Conservation (phyloP, 2,329 filamentous ascomycete species). For the Cercospora nicotianae region DNA sequence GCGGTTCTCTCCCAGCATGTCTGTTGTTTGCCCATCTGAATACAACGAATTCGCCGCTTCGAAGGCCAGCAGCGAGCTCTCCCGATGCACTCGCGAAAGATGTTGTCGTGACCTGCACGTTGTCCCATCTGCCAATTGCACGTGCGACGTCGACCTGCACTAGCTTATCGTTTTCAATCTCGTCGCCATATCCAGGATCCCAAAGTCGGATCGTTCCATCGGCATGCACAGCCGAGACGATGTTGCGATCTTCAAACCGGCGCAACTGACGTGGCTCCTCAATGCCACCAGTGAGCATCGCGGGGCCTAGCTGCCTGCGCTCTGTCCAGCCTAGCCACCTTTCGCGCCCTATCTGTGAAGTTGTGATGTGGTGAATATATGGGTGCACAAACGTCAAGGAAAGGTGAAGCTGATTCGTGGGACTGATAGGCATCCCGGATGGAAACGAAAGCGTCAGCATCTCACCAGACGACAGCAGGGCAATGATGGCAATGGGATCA, state of each 20-base stretch:
- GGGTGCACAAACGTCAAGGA: constrained; percentile 88
- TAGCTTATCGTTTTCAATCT: constrained; percentile 80
- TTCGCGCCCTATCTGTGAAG: constrained; percentile 73
- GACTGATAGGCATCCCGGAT: constrained; percentile 83
- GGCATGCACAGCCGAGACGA: constrained; percentile 83
- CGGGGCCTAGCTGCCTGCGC: constrained; percentile 73
- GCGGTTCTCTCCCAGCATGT: constrained; percentile 63
- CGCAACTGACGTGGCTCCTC: constrained; percentile 69
- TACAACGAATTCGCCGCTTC: constrained; percentile 78
- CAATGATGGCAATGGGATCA: constrained; percentile 83
- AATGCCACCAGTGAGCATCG: constrained; percentile 75
- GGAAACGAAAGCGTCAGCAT: constrained; percentile 89
- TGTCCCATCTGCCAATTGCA: constrained; percentile 74
- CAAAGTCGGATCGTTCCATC: constrained; percentile 90
- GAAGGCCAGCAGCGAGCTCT: constrained; percentile 80
- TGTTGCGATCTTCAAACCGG: constrained; percentile 77
- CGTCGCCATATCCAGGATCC: constrained; percentile 88
- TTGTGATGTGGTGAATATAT: constrained; percentile 71
- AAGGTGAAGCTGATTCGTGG: constrained; percentile 88
- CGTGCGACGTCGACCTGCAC: constrained; percentile 85
- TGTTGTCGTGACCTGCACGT: constrained; percentile 75
- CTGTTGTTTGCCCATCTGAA: constrained; percentile 87
- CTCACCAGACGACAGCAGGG: constrained; percentile 80
- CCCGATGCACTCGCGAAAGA: constrained; percentile 77
- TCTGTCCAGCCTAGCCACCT: constrained; percentile 92